Base-by-base conservation (phyloP, 2,329 filamentous ascomycete genomes). In the Rutstroemia sp. region DNA sequence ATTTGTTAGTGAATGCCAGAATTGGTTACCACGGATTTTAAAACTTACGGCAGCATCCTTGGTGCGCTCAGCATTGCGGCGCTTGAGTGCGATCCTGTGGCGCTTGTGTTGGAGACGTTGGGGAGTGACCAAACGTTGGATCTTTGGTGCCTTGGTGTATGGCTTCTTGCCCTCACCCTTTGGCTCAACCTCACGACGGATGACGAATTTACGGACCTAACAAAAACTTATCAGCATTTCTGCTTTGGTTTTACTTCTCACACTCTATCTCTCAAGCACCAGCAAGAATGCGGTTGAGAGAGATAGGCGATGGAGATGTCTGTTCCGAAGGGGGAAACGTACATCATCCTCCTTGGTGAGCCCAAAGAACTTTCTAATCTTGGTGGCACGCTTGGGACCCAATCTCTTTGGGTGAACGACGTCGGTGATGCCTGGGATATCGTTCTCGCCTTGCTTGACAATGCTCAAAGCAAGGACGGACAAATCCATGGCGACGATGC, bases 301-400 rank as follows among this genome's bases (percentile, higher is more conserved):
- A 81, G 81, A 81, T 79, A 89, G 86, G 87, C 80, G 82, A 88
- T 82, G 83, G 25, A 77, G 77, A 76, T 74, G 74, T 72, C 19
- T 40, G 30, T 27, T 34, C 25, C n/a, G 25, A 21, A 38, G 53
- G 34, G 48, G 54, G 50, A 51, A 75, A 91, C 89, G 85, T 88
- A 97, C 92, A 89, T 99, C 94, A 84, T 99, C 94, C 87, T 97
- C 92, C 92, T 97, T 97, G 89, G 87, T 92, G 85, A 99, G 89
- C 82, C 90, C 87, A 83, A 97, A 99, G 88, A 99, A 99, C 76
- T 86, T 88, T 79, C 92, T 90, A 81, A 99, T 97, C 91, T 97
- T 99, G 82, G 91, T 96, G 75, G 94, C 94, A 74, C 94, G 89
- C 92, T 99, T 99, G 82, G 94, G 94, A 71, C 94, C 94, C 74